These are phyloP conservation scores for Phytophthora multivora DNA, from an alignment of 352 stramenopile species.

Conservation along the genomic window DNA sequence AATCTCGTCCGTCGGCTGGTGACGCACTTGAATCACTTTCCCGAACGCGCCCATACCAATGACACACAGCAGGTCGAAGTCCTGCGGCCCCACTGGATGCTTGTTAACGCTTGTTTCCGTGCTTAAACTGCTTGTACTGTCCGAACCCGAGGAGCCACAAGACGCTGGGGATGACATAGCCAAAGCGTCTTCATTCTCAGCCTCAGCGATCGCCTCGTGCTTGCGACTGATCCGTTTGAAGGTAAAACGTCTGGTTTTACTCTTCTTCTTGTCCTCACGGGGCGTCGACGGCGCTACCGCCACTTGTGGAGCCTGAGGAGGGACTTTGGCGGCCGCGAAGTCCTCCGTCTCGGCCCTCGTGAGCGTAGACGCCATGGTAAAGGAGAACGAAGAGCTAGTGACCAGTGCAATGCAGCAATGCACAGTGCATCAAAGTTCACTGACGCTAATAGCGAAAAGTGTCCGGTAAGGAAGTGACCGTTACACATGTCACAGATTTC, in stretches of 20 bases:
- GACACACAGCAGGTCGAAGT: slow-evolving; percentile 85
- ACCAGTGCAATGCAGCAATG: slow-evolving; percentile 10
- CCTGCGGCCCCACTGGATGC: slow-evolving; percentile 54
- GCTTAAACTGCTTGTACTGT: slow-evolving; percentile 26
- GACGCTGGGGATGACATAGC: background rate
- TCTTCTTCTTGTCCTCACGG: slow-evolving; percentile 1
- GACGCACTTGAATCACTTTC: slow-evolving; percentile 87
- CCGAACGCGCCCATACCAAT: slow-evolving; percentile 86
- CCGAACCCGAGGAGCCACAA: background rate
- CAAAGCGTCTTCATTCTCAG: slow-evolving; percentile 24
- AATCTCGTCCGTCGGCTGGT: slow-evolving; percentile 75
- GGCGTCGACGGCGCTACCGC: background rate
- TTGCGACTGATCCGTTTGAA: slow-evolving; percentile 34
- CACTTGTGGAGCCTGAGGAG: slow-evolving; percentile 36
- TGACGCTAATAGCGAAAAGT: background rate
- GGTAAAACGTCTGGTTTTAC: slow-evolving; percentile 31
- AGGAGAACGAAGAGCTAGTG: slow-evolving; percentile 7
- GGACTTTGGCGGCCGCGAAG: slow-evolving; percentile 57
- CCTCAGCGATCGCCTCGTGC: slow-evolving; percentile 31
- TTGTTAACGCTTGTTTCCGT: slow-evolving; percentile 11
- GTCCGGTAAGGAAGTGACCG: background rate
- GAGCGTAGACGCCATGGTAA: slow-evolving; percentile 40
- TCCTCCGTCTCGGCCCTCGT: slow-evolving; percentile 66
- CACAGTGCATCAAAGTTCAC: background rate
- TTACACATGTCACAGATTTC: background rate